Percentiles rank a stretch among this genome's conserved stretches.
Conservation (phyloP, 352 stramenopile genomes). For the Phytophthora citrophthora region DNA sequence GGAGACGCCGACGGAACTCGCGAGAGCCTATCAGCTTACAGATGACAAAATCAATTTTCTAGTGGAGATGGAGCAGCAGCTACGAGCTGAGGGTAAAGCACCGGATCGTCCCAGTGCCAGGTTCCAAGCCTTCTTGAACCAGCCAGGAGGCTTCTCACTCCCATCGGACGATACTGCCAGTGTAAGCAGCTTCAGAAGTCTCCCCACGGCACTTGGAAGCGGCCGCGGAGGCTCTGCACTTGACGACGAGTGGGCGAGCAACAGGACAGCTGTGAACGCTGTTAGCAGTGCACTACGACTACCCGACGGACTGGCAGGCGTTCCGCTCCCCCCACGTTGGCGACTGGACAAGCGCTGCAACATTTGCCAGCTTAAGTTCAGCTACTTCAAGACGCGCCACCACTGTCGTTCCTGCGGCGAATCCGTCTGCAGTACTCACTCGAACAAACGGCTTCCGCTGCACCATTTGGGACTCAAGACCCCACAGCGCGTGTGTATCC, state of each 20-base stretch:
- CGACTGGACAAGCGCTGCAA: conserved; percentile 79
- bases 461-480: conserved; percentile 61
- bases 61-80: conserved; percentile 44
- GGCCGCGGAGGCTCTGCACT: conserved; percentile 12
- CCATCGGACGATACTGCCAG: conserved; percentile 33
- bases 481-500: conserved; percentile 78
- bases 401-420: conserved; percentile 90
- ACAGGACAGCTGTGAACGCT: conserved; percentile 22
- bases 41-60: conserved; percentile 61
- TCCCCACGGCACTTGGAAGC: conserved; percentile 18
- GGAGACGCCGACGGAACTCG: conserved; percentile 76
- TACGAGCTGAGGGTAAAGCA: conserved; percentile 50
- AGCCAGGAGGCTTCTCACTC: conserved; percentile 32
- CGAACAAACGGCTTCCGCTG: conserved; percentile 68
- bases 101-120: conserved; percentile 53
- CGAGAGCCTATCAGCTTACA: conserved; percentile 53
- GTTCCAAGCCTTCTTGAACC: conserved; percentile 57
- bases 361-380: conserved; percentile 88
- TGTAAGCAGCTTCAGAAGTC: conserved; percentile 37
- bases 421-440: conserved; percentile 87
- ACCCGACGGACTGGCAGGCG: conserved; percentile 34
- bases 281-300: conserved; percentile 39
- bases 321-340: conserved; percentile 71
- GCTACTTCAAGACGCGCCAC: conserved; percentile 85
- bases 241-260: conserved; percentile 31